phyloP scores from a whole-genome alignment of 1,284 basidiomycete species.

The Heterobasidion irregulare region DNA sequence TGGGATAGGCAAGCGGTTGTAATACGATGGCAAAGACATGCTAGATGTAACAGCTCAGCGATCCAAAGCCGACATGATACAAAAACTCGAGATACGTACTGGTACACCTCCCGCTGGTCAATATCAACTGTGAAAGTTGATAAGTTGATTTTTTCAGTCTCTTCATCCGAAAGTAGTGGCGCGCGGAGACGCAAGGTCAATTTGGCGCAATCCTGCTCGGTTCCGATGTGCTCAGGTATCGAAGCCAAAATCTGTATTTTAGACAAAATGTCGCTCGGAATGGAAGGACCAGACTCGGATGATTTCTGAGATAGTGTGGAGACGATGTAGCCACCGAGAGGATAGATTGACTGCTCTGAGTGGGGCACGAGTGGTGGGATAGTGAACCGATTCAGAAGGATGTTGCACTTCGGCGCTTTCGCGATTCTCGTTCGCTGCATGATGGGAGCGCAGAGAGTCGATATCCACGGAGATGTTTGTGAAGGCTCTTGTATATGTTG shows the following conservation, averaged over 20 bases:
- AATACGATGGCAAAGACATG: slow-evolving; percentile 25
- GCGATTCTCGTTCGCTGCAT: slow-evolving; percentile 26
- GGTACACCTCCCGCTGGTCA: slow-evolving; percentile 54
- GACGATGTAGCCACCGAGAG: slow-evolving; percentile 12
- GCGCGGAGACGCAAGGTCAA: slow-evolving; percentile 55
- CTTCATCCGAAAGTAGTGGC: slow-evolving; percentile 33
- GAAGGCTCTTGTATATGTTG: slow-evolving; percentile 31
- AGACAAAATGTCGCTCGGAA: slow-evolving; percentile 45
- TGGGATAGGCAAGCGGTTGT: slow-evolving; percentile 45
- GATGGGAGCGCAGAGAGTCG: slow-evolving; percentile 37
- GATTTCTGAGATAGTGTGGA: slow-evolving; percentile 4
- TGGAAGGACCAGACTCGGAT: slow-evolving; percentile 13
- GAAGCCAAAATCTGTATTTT: slow-evolving; percentile 56
- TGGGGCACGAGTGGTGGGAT: slow-evolving; percentile 21
- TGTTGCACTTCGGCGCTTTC: slow-evolving; percentile 24
- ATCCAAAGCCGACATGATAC: too few species aligned
- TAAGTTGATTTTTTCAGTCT: slow-evolving; percentile 42
- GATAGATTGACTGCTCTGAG: slow-evolving; percentile 14
- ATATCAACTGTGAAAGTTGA: slow-evolving; percentile 46
- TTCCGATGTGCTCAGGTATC: slow-evolving; percentile 44
- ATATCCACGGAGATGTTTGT: slow-evolving; percentile 32
- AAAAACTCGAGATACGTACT: slow-evolving; percentile 31
- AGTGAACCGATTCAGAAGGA: slow-evolving; percentile 39
- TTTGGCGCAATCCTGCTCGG: slow-evolving; percentile 37
- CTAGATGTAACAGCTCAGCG: too few species aligned